Conservation (phyloP, 2,329 filamentous ascomycete genomes). For the Hypoxylon sp. region DNA sequence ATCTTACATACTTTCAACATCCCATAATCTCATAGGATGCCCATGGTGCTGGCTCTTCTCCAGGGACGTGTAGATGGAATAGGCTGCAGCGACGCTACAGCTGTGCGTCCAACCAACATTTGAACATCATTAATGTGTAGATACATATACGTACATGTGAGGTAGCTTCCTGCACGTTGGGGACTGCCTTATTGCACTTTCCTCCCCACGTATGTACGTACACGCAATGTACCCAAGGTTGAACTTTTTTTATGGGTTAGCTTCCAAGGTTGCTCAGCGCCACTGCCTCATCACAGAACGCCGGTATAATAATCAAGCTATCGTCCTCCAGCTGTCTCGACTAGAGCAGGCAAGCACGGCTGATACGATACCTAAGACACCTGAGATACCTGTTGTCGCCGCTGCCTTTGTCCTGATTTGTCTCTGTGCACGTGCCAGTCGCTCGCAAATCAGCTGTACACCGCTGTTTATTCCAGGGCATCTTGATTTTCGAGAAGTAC, state of each 20-base stretch:
- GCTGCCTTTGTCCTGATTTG: constrained; percentile 19
- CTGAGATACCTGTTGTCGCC: neutral
- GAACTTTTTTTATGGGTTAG: neutral
- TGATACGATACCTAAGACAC: neutral
- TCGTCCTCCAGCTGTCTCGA: neutral
- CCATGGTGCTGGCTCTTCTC: neutral
- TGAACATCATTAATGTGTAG: constrained; percentile 2
- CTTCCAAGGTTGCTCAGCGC: constrained; percentile 1
- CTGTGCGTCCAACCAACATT: constrained; percentile 28
- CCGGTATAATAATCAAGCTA: constrained; percentile 6
- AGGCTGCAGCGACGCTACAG: constrained; percentile 34
- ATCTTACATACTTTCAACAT: neutral
- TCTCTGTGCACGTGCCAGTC: constrained; percentile 22
- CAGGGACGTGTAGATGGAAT: constrained; percentile 14
- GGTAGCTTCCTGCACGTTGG: constrained; percentile 11
- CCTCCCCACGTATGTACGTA: neutral
- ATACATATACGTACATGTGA: constrained; percentile 1
- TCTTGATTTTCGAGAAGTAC: neutral
- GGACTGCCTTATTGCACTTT: neutral
- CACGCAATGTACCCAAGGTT: neutral
- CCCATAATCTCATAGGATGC: constrained; percentile 1
- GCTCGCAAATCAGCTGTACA: constrained; percentile 16
- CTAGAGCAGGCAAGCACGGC: constrained; percentile 12
- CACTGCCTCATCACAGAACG: constrained; percentile 9
- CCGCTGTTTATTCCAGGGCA: constrained; percentile 11